A percentile compares a stretch with the other conserved stretches of the same genome.
phyloP scores from a whole-genome alignment of 306 rosid genomes.

The Malus orientalis region DNA sequence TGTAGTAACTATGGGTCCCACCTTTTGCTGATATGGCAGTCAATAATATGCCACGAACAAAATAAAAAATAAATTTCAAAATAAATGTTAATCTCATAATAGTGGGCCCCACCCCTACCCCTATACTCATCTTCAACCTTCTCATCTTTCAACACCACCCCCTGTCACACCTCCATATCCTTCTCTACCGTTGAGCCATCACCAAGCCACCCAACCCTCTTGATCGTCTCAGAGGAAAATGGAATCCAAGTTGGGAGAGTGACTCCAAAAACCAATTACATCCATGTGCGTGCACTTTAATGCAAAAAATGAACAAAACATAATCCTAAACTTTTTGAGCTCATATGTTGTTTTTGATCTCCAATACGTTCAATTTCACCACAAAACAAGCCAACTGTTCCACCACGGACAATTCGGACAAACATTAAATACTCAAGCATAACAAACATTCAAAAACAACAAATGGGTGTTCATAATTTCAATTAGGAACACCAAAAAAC shows the following conservation, averaged over 20 bases:
- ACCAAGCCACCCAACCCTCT: no score
- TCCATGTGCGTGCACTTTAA: not conserved
- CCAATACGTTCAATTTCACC: not conserved
- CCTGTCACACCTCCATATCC: no score
- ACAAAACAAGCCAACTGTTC: not conserved
- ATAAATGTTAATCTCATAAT: no score
- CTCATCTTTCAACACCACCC: no score
- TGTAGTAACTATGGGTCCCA: no score
- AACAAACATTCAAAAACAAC: not conserved
- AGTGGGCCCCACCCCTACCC: no score
- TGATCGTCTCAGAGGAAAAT: not conserved
- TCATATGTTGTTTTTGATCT: not conserved
- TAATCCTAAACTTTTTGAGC: not conserved
- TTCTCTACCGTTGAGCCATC: no score
- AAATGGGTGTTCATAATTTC: not conserved
- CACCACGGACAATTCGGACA: not conserved
- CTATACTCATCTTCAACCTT: no score
- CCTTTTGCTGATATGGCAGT: no score
- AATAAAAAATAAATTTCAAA: no score
- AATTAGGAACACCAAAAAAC: not conserved
- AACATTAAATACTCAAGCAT: not conserved
- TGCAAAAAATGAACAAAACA: not conserved
- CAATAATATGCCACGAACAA: no score
- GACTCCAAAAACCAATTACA: not conserved
- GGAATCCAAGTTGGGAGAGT: not conserved